A percentile compares a stretch with the other conserved stretches of the same genome.
phyloP scores from a whole-genome alignment of 2,329 filamentous ascomycete species.

The Aureobasidium uvarum region DNA sequence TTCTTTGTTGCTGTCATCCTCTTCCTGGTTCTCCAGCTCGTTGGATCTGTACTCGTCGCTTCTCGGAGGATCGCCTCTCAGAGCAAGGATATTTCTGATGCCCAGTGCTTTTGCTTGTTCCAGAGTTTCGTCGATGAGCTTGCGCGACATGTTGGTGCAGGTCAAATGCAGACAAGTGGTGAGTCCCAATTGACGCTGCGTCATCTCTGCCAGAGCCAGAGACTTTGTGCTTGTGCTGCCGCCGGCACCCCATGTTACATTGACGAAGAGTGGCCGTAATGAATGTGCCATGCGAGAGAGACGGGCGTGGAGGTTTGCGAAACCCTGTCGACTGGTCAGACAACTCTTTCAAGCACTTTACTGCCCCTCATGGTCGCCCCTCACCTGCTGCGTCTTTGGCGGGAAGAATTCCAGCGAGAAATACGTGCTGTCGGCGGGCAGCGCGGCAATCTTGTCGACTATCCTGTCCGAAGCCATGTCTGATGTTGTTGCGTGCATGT shows the following conservation, averaged over 20 bases:
- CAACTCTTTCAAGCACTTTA: background rate
- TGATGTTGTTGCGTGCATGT: constrained; percentile 20
- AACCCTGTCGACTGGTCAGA: constrained; percentile 56
- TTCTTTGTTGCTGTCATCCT: constrained; percentile 65
- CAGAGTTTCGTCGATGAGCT: constrained; percentile 80
- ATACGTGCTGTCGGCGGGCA: constrained; percentile 78
- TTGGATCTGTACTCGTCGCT: constrained; percentile 77
- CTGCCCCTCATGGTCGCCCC: constrained; percentile 34
- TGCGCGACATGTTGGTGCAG: constrained; percentile 94
- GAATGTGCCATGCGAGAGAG: constrained; percentile 93
- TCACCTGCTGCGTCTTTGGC: constrained; percentile 86
- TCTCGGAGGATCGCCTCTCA: constrained; percentile 87
- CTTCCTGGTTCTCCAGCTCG: constrained; percentile 50
- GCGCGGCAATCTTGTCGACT: constrained; percentile 88
- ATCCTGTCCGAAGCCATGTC: constrained; percentile 64
- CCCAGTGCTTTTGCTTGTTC: constrained; percentile 88
- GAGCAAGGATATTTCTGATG: constrained; percentile 87
- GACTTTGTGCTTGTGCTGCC: constrained; percentile 89
- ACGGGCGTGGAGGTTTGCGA: constrained; percentile 87
- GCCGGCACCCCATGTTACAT: constrained; percentile 96
- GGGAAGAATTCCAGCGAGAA: constrained; percentile 99
- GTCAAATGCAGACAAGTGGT: constrained; percentile 96
- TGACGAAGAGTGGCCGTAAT: constrained; percentile 89
- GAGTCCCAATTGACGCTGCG: constrained; percentile 84
- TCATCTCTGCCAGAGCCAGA: constrained; percentile 90